phyloP scores from a whole-genome alignment of 495 filamentous ascomycete species.

The Cenococcum geophilum region DNA sequence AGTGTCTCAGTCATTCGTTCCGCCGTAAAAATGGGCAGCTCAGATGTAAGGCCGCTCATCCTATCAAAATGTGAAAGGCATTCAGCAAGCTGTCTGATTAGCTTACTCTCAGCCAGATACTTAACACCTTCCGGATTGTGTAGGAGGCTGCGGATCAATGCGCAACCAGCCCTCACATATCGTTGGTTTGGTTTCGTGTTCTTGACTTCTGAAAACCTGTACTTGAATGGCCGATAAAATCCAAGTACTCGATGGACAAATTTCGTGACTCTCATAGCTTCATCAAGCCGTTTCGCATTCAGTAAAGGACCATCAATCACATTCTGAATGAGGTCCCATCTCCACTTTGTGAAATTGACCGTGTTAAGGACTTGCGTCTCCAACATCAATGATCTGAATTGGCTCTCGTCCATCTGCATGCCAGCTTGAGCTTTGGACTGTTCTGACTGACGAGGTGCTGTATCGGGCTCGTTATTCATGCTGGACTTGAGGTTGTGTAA shows the following conservation, averaged over 20 bases:
- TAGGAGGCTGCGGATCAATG: slow-evolving; percentile 76
- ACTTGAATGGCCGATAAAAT: slow-evolving; percentile 96
- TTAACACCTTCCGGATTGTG: slow-evolving; percentile 75
- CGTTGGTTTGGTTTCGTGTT: slow-evolving; percentile 90
- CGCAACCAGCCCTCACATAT: slow-evolving; percentile 84
- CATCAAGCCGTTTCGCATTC: slow-evolving; percentile 87
- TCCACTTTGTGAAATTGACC: slow-evolving; percentile 88
- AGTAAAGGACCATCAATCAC: slow-evolving; percentile 89
- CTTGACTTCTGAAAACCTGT: slow-evolving; percentile 76
- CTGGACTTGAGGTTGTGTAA: slow-evolving; percentile 44
- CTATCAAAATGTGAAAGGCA: slow-evolving; percentile 91
- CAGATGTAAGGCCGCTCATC: slow-evolving; percentile 83
- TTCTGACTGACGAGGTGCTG: slow-evolving; percentile 45
- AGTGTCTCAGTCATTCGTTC: slow-evolving; percentile 78
- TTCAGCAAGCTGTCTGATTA: slow-evolving; percentile 87
- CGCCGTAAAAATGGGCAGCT: slow-evolving; percentile 77
- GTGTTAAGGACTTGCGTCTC: slow-evolving; percentile 82
- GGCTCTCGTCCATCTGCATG: slow-evolving; percentile 75
- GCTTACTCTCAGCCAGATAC: slow-evolving; percentile 86
- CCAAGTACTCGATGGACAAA: slow-evolving; percentile 91
- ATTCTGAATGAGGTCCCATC: slow-evolving; percentile 85
- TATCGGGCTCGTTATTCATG: slow-evolving; percentile 5
- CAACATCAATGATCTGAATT: slow-evolving; percentile 76
- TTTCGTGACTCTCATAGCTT: slow-evolving; percentile 89
- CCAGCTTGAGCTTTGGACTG: slow-evolving; percentile 65